Evolutionary conservation across 768 basidiomycete species (phyloP), one percentile per base, ranked within the genome.

Genomic region (Podaxis mareebaensis): DNA sequence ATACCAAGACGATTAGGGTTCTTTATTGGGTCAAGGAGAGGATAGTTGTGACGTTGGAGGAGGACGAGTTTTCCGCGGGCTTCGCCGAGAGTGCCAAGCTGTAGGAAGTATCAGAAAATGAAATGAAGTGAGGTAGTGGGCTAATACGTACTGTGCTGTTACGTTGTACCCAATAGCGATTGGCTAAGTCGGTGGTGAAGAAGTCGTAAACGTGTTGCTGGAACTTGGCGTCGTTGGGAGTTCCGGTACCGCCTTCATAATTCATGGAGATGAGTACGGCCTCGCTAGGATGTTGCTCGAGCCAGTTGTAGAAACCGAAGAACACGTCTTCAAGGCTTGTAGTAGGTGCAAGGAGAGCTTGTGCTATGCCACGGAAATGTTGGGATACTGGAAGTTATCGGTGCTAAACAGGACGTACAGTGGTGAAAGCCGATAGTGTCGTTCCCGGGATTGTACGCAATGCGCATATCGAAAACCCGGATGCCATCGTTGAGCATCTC

Each of bases 11-110:
- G 75, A 42, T 78, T 78, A 20, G 73, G 68, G 26, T 74, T 74
- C 4, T 74, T 68, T 0, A 74, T 40, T 2, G 81, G 77, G 13
- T 59, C 49, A 40, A 84, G 75, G 22, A 80, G 73, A 30, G 73
- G 65, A 64, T 79, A 83, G 30, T 73, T 70, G 69, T 78, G 83
- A 5, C 84, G 80, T 60, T 83, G 80, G 39, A 85, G 76, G 30
- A 84, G 78, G 13, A 78, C 80, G 5, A 83, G 73, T 67, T 83
- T 85, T 20, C 82, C 82, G 2, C 84, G 79, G 1, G 82, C 79
- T 70, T 82, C 76, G 2, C 83, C 82, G 5, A 85, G 75, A 2
- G 79, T 83, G 7, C 80, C 80, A 11, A 83, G 73, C 81, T 83
- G 36, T 15, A 8, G 17, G 33, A 10, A 8, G 55, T 7, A 53